Conservation (phyloP, 2,329 filamentous ascomycete genomes). For the Neopestalotiopsis clavispora region DNA sequence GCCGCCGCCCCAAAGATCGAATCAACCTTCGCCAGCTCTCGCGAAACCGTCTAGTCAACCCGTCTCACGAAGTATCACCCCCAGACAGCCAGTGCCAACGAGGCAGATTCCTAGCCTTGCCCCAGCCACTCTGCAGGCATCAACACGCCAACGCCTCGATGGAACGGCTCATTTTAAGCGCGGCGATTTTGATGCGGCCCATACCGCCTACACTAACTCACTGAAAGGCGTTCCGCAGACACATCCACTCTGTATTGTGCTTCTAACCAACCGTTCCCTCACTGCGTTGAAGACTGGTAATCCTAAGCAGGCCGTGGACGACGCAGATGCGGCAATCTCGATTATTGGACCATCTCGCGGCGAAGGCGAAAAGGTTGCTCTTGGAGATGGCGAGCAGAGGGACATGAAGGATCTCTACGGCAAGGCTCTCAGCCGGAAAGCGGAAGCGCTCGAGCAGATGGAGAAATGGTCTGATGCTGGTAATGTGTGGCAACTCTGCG, state of each 20-base stretch:
- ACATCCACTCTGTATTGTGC: slow-evolving; percentile 86
- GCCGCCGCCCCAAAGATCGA: slow-evolving; percentile 24
- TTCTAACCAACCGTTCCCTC: slow-evolving; percentile 88
- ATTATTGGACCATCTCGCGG: slow-evolving; percentile 83
- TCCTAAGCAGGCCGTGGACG: slow-evolving; percentile 82
- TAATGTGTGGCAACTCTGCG: slow-evolving; percentile 78
- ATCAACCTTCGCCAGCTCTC: slow-evolving; percentile 39
- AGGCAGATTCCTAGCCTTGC: slow-evolving; percentile 70
- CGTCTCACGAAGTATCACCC: background rate
- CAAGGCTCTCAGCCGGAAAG: slow-evolving; percentile 92
- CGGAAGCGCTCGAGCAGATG: slow-evolving; percentile 93
- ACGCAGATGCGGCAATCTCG: slow-evolving; percentile 80
- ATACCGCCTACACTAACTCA: slow-evolving; percentile 80
- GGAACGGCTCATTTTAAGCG: slow-evolving; percentile 92
- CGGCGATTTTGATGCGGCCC: slow-evolving; percentile 88
- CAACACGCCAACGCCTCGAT: slow-evolving; percentile 76
- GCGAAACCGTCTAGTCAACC: slow-evolving; percentile 39
- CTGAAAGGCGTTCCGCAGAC: slow-evolving; percentile 73
- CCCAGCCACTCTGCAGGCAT: slow-evolving; percentile 71
- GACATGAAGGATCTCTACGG: slow-evolving; percentile 93
- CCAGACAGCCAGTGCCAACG: slow-evolving; percentile 43
- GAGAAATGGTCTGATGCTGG: slow-evolving; percentile 91
- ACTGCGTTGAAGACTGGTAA: slow-evolving; percentile 92
- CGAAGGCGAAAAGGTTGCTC: slow-evolving; percentile 77
- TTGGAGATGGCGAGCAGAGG: slow-evolving; percentile 70